These are phyloP conservation scores for Cnidoscolus chayamansa DNA, from an alignment of 441 rosid species.

Conservation along the genomic window DNA sequence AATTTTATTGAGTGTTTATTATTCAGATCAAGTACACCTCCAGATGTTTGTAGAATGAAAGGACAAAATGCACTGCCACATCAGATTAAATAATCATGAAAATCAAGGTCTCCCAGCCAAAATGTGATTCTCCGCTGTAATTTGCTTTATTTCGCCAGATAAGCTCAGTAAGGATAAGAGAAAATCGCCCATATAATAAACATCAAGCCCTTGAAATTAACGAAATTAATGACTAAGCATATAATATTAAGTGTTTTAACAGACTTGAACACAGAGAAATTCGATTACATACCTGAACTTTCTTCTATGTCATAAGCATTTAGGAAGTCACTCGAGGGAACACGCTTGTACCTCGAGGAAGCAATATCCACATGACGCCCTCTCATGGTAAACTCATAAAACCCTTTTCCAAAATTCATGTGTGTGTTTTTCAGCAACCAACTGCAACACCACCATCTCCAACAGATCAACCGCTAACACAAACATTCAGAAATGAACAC, in stretches of 20 bases:
- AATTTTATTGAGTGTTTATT: not conserved
- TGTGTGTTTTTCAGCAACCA: constrained; percentile 23
- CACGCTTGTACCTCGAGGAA: constrained; percentile 52
- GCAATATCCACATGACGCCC: constrained; percentile 61
- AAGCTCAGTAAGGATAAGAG: no score
- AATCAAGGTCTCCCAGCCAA: not conserved
- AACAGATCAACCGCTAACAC: constrained; percentile 2
- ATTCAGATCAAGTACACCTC: not conserved
- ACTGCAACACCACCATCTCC: constrained; percentile 20
- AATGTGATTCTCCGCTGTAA: no score
- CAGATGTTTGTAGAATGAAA: not conserved
- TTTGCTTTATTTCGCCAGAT: not conserved
- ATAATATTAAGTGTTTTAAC: no score
- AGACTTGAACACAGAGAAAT: no score
- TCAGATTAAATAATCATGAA: not conserved
- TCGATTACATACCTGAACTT: constrained; percentile 36
- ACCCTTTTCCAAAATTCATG: constrained; percentile 24
- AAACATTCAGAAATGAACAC: not conserved
- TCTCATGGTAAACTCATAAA: constrained; percentile 51
- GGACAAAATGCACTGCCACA: not conserved
- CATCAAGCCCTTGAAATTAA: no score
- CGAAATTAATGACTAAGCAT: no score
- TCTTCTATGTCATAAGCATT: constrained; percentile 53
- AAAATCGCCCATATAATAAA: no score
- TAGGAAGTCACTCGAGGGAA: constrained; percentile 43